Evolutionary conservation across 805 yeast species (phyloP), one percentile per base, ranked within the genome.

Genomic region (Candida ascalaphidarum): DNA sequence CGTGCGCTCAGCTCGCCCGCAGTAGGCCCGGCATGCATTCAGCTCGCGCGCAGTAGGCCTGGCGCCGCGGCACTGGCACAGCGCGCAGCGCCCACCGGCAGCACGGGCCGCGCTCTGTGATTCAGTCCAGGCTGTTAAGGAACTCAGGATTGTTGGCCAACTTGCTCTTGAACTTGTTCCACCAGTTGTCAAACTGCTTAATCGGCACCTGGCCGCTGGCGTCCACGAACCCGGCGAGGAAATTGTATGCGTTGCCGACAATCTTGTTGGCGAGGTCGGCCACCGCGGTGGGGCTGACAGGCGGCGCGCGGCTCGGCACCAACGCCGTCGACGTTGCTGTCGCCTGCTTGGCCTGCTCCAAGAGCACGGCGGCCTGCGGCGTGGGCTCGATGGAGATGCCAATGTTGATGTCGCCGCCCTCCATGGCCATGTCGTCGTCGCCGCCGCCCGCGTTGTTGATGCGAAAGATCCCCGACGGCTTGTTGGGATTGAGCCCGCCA

Each of bases 301-400:
- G 50, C 5, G 54, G 37, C 4, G 41, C 31, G 1, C 43, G 27
- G n/a, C 46, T 36, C 1, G 56, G 43, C 13, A 52, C 49, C 30
- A 49, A 28, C 4, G 47, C 33, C 20, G 17, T 35, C 25, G 43
- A 32, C 13, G 36, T 30, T 4, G 30, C 28, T 23, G 35, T 36
- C 25, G 33, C 33, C 20, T 28, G 48, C 38, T 59, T 64, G 41
- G 66, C 60, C 33, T 63, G 61, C 15, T 53, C 63, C 25, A 84
- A 53, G 32, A 69, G 76, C 21, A 61, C 54, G 34, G 73, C 71
- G 0, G 94, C 96, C 27, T 70, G 76, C 1, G 50, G 61, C 5
- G 72, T 66, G 0, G 95, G 81, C 47, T 89, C 98, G 10, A 89
- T 77, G 3, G 96, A 83, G n/a, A 92, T 82, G 0, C 98, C 98